Conservation (phyloP, 495 filamentous ascomycete species). For the Neohortaea acidophila region DNA sequence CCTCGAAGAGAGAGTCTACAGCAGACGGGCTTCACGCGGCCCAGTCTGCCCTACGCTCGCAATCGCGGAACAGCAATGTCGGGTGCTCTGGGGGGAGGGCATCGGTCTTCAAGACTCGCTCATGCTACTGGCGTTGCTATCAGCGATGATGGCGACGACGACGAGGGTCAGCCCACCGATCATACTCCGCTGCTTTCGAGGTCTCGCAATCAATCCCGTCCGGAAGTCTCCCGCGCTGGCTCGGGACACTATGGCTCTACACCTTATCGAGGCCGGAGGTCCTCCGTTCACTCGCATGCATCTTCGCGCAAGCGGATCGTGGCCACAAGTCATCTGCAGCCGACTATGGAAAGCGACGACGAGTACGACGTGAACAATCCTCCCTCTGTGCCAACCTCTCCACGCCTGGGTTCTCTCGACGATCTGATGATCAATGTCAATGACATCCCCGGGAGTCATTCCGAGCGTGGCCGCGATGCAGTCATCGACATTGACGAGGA, state of each 20-base stretch:
- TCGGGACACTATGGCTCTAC: constrained; percentile 8
- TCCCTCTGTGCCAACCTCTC: constrained; percentile 78
- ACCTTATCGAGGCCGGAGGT: constrained; percentile 2
- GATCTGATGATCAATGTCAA: constrained; percentile 60
- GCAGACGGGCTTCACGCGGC: constrained; percentile 6
- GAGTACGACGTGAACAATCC: constrained; percentile 87
- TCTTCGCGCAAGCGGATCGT: constrained; percentile 10
- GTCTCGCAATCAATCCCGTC: constrained; percentile 9
- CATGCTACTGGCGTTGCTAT: constrained; percentile 1
- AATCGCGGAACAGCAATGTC: constrained; percentile 4
- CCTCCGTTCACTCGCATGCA: constrained; percentile 9
- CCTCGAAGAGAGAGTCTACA: constrained; percentile 10
- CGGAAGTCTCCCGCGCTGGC: constrained; percentile 7
- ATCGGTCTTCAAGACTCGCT: constrained; percentile 3
- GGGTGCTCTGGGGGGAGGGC: neutral
- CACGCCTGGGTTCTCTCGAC: constrained; percentile 47
- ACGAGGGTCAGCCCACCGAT: constrained; percentile 21
- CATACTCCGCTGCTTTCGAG: constrained; percentile 23
- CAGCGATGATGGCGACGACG: constrained; percentile 21
- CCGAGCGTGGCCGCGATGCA: constrained; percentile 34
- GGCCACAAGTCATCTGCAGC: constrained; percentile 3
- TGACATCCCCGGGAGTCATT: constrained; percentile 33
- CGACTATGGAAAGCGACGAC: constrained; percentile 21
- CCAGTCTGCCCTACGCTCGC: constrained; percentile 10
- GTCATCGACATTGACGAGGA: constrained; percentile 44